phyloP scores from a whole-genome alignment of 225 moss, liverwort and hornwort genomes.

The Marchantia paleacea region DNA sequence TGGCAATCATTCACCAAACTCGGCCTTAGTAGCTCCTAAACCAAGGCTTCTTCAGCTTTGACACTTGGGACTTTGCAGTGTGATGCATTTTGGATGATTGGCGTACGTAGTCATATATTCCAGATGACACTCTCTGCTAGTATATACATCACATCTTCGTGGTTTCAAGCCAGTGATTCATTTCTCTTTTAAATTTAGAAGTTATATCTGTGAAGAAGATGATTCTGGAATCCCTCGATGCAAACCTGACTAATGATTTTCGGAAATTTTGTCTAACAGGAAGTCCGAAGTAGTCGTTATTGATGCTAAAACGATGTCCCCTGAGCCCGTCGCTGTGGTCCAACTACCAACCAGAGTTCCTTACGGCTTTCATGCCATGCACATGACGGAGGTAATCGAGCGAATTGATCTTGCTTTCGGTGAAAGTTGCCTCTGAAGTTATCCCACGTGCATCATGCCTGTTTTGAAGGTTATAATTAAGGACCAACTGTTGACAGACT shows the following conservation, averaged over 20 bases:
- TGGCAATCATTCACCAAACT: not conserved
- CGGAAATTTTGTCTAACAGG: slow-evolving; percentile 23
- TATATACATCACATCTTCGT: too few relatives aligned
- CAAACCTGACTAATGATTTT: not conserved
- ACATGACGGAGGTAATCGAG: slow-evolving; percentile 56
- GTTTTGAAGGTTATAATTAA: not conserved
- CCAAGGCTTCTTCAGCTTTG: too few relatives aligned
- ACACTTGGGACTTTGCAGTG: too few relatives aligned
- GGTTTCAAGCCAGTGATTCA: too few relatives aligned
- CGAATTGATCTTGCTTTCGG: not conserved
- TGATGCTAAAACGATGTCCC: slow-evolving; percentile 73
- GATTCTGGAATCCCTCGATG: too few relatives aligned
- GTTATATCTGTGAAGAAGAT: too few relatives aligned
- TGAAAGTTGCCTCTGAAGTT: too few relatives aligned
- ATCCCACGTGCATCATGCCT: too few relatives aligned
- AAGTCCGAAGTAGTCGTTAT: slow-evolving; percentile 69
- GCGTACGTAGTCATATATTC: too few relatives aligned
- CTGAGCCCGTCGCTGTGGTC: slow-evolving; percentile 69
- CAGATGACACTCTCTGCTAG: too few relatives aligned
- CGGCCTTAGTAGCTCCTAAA: too few relatives aligned
- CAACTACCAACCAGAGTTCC: slow-evolving; percentile 57
- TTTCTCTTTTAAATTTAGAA: not conserved
- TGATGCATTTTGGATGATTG: too few relatives aligned
- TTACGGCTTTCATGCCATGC: slow-evolving; percentile 77
- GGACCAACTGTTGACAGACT: not conserved